These are phyloP conservation scores for Elsinoe perseae DNA, from an alignment of 2,329 filamentous ascomycete genomes.

Conservation along the genomic window DNA sequence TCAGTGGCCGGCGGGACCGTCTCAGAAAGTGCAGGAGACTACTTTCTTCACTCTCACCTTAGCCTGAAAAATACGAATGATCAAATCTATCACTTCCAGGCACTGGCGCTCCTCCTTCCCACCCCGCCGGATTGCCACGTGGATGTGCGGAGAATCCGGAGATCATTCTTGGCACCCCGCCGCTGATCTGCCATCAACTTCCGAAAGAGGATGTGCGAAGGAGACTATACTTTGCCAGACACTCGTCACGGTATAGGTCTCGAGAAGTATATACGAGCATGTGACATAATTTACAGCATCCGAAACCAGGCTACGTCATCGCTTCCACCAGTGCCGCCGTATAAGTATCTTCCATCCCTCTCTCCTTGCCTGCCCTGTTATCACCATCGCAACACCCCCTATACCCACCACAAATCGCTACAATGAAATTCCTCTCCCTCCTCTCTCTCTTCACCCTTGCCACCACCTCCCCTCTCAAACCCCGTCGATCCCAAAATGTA, in stretches of 20 bases:
- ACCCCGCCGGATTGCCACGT: constrained; percentile 12
- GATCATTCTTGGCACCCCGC: constrained; percentile 10
- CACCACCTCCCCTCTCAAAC: neutral
- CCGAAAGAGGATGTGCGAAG: neutral
- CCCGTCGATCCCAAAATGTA: neutral
- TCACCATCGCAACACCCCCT: neutral
- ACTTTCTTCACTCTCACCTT: no score
- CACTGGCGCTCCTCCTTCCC: neutral
- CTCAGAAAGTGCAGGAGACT: no score
- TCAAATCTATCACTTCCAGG: no score
- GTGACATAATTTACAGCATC: neutral
- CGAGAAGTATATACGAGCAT: neutral
- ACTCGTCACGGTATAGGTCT: neutral
- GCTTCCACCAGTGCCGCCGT: no score
- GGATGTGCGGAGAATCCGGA: neutral
- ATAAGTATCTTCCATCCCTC: neutral
- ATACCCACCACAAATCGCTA: neutral
- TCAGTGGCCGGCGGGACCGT: neutral
- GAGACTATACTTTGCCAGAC: neutral
- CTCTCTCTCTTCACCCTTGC: neutral
- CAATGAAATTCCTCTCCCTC: neutral
- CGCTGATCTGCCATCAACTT: constrained; percentile 8
- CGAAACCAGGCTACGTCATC: neutral
- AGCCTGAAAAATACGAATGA: neutral
- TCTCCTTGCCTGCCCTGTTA: neutral